Base-by-base conservation (phyloP, 2,329 filamentous ascomycete genomes). In the Arthrobotrys pseudoclavata region DNA sequence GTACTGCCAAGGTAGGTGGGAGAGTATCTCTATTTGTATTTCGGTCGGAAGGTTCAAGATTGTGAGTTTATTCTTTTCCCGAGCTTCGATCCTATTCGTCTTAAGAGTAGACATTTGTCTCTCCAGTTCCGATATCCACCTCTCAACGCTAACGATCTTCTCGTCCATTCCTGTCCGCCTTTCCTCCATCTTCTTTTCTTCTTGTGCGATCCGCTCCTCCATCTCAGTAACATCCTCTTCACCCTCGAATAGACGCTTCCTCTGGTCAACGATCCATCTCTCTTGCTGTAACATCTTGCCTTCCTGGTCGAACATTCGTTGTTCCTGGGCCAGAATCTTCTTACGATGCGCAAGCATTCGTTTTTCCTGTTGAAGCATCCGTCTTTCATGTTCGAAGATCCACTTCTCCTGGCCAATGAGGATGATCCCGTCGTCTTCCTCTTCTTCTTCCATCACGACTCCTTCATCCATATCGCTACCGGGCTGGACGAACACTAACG, bases 401-500 rank as follows among this genome's bases (percentile, higher is more conserved):
- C 72, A 76, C 61, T 76, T 76, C 20, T 76, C 72, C 48, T 76
- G 72, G 29, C 66, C 72, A 22, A 76, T 20, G 29, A 76, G 57
- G 24, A 42, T 64, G 37, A 69, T 69, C 6, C 60, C 64, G 29
- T 76, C 66, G 7, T 76, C 72, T 34, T 76, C 71, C 10, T 69
- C 53, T 18, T 66, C 60, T 7, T 67, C 66, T 13, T 76, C 72
- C 50, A 34, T 50, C 40, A 55, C 29, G n/a, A 63, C 57, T 0
- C 64, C 69, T 45, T 74, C 69, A 12, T 40, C 63, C 24, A 55
- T 50, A 10, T 63, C 55, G 20, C 42, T 55, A 20, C n/a, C 12
- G 13, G 60, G 40, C 15, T 55, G 48, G n/a, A 66, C 60, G 60
- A 72, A 72, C 18, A 72, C 69, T 1, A 72, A 55, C 29, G 69